These are phyloP conservation scores for Neurospora sp. DNA, from an alignment of 495 filamentous ascomycete species.

Conservation along the genomic window DNA sequence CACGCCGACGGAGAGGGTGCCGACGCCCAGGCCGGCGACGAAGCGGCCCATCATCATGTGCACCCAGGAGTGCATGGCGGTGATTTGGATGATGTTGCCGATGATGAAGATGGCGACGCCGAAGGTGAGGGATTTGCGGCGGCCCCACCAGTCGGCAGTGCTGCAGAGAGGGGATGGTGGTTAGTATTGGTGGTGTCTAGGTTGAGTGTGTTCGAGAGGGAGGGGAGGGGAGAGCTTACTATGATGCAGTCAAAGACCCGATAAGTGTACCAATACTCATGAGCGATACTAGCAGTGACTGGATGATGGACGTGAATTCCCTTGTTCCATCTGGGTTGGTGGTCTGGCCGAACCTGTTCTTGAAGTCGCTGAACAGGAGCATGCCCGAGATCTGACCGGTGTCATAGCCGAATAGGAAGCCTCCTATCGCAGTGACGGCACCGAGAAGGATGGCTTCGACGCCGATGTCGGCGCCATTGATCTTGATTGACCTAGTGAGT, in stretches of 20 bases:
- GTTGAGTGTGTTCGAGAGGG: neutral
- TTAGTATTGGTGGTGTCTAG: neutral
- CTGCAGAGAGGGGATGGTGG: neutral
- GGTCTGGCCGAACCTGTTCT: slow-evolving; percentile 33
- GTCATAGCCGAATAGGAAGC: slow-evolving; percentile 67
- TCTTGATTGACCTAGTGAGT: slow-evolving; percentile 17
- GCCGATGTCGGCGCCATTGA: slow-evolving; percentile 28
- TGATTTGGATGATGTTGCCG: slow-evolving; percentile 47
- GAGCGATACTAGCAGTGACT: slow-evolving; percentile 34
- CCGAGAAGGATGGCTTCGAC: slow-evolving; percentile 26
- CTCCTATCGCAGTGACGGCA: slow-evolving; percentile 49
- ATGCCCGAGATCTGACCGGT: slow-evolving; percentile 54
- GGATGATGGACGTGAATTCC: slow-evolving; percentile 23
- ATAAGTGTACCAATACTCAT: slow-evolving; percentile 36
- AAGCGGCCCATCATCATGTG: slow-evolving; percentile 42
- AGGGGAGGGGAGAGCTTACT: slow-evolving; percentile 4
- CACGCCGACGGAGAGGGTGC: slow-evolving; percentile 51
- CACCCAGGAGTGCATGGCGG: slow-evolving; percentile 36
- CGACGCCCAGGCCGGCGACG: slow-evolving; percentile 56
- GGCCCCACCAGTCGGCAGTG: slow-evolving; percentile 30
- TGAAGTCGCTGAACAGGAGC: slow-evolving; percentile 48
- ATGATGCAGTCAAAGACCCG: slow-evolving; percentile 27
- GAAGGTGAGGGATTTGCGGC: slow-evolving; percentile 27
- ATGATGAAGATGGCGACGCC: slow-evolving; percentile 27
- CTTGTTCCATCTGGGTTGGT: slow-evolving; percentile 11